A percentile compares a stretch with the other conserved stretches of the same genome.
Conservation (phyloP, 768 basidiomycete species). For the Asterophora parasitica region DNA sequence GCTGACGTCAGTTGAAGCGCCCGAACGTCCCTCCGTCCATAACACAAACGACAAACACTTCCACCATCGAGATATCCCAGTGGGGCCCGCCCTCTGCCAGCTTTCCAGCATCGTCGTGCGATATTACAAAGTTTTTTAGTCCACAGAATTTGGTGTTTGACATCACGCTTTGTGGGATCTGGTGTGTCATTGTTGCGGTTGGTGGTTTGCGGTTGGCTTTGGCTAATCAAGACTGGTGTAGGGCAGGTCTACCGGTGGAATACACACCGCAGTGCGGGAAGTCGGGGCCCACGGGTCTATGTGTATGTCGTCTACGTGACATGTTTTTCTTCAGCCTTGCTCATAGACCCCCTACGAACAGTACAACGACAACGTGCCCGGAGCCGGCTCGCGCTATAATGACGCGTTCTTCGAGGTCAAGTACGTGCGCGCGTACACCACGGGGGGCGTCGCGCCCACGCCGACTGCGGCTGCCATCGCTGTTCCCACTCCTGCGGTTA, state of each 20-base stretch:
- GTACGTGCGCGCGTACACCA: slow-evolving; percentile 47
- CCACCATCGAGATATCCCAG: slow-evolving; percentile 30
- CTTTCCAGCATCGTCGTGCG: slow-evolving; percentile 35
- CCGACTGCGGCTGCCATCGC: slow-evolving; percentile 20
- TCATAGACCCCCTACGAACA: slow-evolving; percentile 13
- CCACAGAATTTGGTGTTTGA: slow-evolving; percentile 46
- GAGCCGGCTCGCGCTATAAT: slow-evolving; percentile 36
- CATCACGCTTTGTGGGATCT: slow-evolving; percentile 50
- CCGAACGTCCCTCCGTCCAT: slow-evolving; percentile 34
- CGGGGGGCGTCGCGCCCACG: slow-evolving; percentile 22
- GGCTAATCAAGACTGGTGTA: slow-evolving; percentile 13
- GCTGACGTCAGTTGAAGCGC: slow-evolving; percentile 19
- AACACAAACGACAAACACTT: slow-evolving; percentile 22
- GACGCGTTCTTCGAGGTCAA: slow-evolving; percentile 62
- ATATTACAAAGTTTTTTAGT: slow-evolving; percentile 37
- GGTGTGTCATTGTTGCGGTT: slow-evolving; percentile 21
- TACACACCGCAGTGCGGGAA: slow-evolving; percentile 34
- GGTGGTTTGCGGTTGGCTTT: no score
- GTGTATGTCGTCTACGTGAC: slow-evolving; percentile 20
- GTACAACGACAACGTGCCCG: slow-evolving; percentile 49
- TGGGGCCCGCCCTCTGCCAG: slow-evolving; percentile 42
- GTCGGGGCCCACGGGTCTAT: slow-evolving; percentile 30
- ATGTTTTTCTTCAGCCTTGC: background rate
- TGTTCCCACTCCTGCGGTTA: slow-evolving; percentile 1
- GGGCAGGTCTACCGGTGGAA: slow-evolving; percentile 40